Percentiles rank a stretch among this genome's conserved stretches.
Evolutionary conservation across 768 basidiomycete genomes (phyloP).

Genomic region (Mycena polygramma): DNA sequence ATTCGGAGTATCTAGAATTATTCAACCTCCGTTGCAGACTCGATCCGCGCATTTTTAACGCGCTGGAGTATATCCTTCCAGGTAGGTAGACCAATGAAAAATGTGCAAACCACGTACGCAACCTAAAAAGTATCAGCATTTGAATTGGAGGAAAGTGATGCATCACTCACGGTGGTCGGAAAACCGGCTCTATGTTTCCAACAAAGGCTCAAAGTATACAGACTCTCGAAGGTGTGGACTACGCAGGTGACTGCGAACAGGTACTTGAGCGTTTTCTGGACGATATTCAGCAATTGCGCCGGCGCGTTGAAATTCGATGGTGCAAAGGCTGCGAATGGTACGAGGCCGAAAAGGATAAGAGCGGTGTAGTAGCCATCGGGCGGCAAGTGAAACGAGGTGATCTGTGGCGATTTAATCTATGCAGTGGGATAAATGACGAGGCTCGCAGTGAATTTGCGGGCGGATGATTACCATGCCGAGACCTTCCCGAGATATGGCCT

Average conservation of each 20-base stretch:
- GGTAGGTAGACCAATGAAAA: slow-evolving; percentile 67
- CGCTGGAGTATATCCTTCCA: slow-evolving; percentile 67
- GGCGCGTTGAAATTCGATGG: slow-evolving; percentile 43
- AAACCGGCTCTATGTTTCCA: slow-evolving; percentile 56
- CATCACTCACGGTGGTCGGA: slow-evolving; percentile 50
- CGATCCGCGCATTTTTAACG: slow-evolving; percentile 64
- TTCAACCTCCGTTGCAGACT: slow-evolving; percentile 83
- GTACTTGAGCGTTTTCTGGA: slow-evolving; percentile 45
- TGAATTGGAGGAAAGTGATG: background rate
- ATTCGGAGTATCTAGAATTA: slow-evolving; percentile 47
- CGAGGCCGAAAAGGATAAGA: slow-evolving; percentile 42
- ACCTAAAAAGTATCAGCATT: slow-evolving; percentile 50
- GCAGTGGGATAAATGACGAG: background rate
- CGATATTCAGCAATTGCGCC: slow-evolving; percentile 51
- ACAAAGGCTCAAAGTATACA: slow-evolving; percentile 64
- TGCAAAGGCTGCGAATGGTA: slow-evolving; percentile 47
- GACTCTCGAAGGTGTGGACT: slow-evolving; percentile 60
- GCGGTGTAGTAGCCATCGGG: slow-evolving; percentile 33
- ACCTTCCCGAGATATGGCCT: slow-evolving; percentile 81
- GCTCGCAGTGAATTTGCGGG: background rate
- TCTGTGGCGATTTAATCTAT: slow-evolving; percentile 73
- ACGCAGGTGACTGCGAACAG: slow-evolving; percentile 49
- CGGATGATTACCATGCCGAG: slow-evolving; percentile 77
- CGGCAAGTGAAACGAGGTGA: slow-evolving; percentile 70
- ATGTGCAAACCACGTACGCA: slow-evolving; percentile 62